Conservation (phyloP, 345 rosid genomes). For the Psidium friedrichsthalianum region DNA sequence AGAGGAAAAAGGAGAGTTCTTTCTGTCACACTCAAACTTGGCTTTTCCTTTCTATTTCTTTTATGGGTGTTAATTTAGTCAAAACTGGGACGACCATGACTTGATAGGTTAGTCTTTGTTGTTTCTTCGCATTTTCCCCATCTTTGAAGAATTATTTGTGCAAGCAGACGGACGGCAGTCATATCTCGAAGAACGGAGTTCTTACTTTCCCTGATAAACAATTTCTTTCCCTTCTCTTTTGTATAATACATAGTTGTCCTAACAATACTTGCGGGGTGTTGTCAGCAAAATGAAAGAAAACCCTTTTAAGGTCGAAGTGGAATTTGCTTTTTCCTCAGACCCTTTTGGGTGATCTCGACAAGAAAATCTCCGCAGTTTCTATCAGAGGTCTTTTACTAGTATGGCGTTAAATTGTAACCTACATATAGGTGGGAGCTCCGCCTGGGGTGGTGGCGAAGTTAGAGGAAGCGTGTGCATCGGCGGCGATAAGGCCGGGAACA, state of each 20-base stretch:
- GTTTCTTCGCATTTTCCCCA: background rate
- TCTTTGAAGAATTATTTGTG: background rate
- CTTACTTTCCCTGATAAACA: background rate
- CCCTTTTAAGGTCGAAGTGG: background rate
- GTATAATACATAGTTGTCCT: background rate
- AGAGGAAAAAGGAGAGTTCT: background rate
- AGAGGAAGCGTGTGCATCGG: conserved; percentile 73
- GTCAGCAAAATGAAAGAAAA: background rate
- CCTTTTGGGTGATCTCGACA: background rate
- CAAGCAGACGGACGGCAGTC: background rate
- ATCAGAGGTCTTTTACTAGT: background rate
- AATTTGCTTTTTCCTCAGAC: background rate
- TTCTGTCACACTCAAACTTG: background rate
- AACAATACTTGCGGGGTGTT: background rate
- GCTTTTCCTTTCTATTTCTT: background rate
- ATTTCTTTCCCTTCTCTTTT: background rate
- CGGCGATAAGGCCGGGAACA: conserved; percentile 25
- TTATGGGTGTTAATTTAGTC: background rate
- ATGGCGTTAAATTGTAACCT: background rate
- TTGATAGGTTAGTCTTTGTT: background rate
- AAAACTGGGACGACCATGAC: background rate
- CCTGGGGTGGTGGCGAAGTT: conserved; percentile 73
- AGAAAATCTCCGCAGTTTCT: background rate
- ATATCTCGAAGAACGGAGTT: background rate
- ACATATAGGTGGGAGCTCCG: conserved; percentile 83